Conservation (phyloP, 2,329 filamentous ascomycete species). For the Teratosphaeria epicoccoides region DNA sequence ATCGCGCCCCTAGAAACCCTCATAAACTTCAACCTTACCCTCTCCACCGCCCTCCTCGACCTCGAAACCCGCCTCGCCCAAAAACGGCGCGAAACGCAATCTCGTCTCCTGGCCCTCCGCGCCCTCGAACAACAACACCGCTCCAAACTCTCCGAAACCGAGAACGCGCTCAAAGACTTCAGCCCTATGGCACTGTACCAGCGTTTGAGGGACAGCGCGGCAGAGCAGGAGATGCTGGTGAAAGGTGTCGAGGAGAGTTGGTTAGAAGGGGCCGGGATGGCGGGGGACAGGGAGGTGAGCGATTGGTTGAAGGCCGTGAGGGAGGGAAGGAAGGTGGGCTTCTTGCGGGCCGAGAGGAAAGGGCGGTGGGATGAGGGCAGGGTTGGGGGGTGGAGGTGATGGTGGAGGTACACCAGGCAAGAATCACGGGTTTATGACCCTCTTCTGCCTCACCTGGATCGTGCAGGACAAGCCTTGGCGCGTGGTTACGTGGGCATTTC, state of each 20-base stretch:
- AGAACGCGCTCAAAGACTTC: constrained; percentile 72
- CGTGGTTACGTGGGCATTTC: too few species aligned
- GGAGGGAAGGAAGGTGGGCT: constrained; percentile 67
- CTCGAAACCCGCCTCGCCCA: constrained; percentile 43
- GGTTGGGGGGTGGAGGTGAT: constrained; percentile 84
- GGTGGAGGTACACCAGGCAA: too few species aligned
- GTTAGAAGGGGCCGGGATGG: constrained; percentile 53
- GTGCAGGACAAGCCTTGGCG: too few species aligned
- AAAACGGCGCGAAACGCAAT: constrained; percentile 62
- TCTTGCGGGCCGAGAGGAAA: constrained; percentile 74
- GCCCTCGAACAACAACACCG: constrained; percentile 88
- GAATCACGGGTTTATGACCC: too few species aligned
- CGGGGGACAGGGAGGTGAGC: constrained; percentile 67
- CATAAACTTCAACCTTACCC: constrained; percentile 6
- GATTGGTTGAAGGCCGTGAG: constrained; percentile 79
- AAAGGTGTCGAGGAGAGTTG: constrained; percentile 87
- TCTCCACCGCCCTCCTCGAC: constrained; percentile 10
- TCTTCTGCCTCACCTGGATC: too few species aligned
- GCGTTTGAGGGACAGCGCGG: constrained; percentile 61
- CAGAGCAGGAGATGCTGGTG: constrained; percentile 74
- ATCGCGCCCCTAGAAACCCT: constrained; percentile 33
- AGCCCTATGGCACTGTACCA: constrained; percentile 80
- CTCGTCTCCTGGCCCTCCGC: constrained; percentile 70
- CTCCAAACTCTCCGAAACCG: constrained; percentile 80
- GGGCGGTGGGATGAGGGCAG: constrained; percentile 92